Conservation (phyloP, 352 stramenopile genomes). For the Phytophthora parvispora region DNA sequence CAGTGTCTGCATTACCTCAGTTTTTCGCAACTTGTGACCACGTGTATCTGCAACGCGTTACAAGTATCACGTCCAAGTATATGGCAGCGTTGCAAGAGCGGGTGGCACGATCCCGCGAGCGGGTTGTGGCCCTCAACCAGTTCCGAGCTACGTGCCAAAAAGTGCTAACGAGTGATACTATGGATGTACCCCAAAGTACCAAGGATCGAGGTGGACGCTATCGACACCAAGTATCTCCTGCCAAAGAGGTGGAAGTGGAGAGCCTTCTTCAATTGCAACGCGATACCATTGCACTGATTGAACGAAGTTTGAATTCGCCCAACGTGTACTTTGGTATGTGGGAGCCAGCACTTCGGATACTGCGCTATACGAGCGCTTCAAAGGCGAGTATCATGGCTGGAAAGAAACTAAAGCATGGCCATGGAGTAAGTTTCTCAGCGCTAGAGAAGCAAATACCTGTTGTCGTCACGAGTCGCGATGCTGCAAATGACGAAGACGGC, state of each 20-base stretch:
- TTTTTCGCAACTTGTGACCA: conserved; percentile 62
- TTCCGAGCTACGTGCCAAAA: conserved; percentile 44
- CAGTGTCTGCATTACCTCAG: conserved; percentile 43
- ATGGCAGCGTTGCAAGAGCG: conserved; percentile 44
- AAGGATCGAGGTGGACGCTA: conserved; percentile 5
- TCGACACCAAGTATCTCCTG: conserved; percentile 25
- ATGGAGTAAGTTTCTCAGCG: conserved; percentile 68
- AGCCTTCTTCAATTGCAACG: conserved; percentile 44
- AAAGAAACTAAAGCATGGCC: conserved; percentile 65
- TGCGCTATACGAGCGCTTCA: conserved; percentile 69
- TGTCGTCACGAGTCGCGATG: conserved; percentile 45
- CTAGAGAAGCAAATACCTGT: conserved; percentile 52
- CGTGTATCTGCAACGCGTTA: conserved; percentile 58
- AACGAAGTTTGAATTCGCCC: conserved; percentile 38
- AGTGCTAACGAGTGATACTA: conserved; percentile 8
- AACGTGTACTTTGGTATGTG: conserved; percentile 75
- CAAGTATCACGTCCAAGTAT: conserved; percentile 39
- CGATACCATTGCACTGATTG: conserved; percentile 42
- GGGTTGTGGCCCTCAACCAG: conserved; percentile 34
- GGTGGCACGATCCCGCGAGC: conserved; percentile 50
- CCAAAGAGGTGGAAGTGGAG: conserved; percentile 62
- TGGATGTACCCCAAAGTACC: not conserved
- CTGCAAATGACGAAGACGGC: not conserved
- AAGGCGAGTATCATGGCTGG: conserved; percentile 60
- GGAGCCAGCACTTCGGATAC: conserved; percentile 53